Percentiles rank a stretch among this genome's conserved stretches.
Evolutionary conservation across 2,329 filamentous ascomycete genomes (phyloP).

Genomic region (Cladosporium sp.): DNA sequence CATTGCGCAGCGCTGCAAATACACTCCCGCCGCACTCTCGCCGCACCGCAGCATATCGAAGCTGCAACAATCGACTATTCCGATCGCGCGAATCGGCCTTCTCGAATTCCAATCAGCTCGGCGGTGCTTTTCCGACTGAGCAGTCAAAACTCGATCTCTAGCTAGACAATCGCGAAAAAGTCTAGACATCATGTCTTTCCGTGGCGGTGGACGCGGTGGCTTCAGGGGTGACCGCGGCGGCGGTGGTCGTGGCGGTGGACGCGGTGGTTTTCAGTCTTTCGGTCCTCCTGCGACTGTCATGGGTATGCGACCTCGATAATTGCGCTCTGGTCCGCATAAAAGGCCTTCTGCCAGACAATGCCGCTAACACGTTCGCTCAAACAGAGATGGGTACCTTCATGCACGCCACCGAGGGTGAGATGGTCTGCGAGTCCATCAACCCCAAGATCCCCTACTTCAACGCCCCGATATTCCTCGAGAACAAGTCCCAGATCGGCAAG

Average conservation of each 20-base stretch:
- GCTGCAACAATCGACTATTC: slow-evolving; percentile 4
- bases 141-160: slow-evolving; percentile 1
- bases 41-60: slow-evolving; percentile 6
- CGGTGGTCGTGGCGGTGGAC: slow-evolving; percentile 21
- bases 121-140: slow-evolving; percentile 9
- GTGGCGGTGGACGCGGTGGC: slow-evolving; percentile 19
- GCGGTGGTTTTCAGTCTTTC: slow-evolving; percentile 36
- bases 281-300: slow-evolving; percentile 43
- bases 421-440: slow-evolving; percentile 95
- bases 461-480: slow-evolving; percentile 97
- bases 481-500: slow-evolving; percentile 87
- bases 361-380: not conserved
- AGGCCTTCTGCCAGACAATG: not conserved
- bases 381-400: slow-evolving; percentile 87
- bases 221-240: slow-evolving; percentile 22
- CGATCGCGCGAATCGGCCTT: slow-evolving; percentile 10
- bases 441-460: slow-evolving; percentile 98
- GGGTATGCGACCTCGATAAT: slow-evolving; percentile 28
- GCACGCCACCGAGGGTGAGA: slow-evolving; percentile 94
- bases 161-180: slow-evolving; percentile 2
- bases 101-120: slow-evolving; percentile 8
- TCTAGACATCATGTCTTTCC: slow-evolving; percentile 21
- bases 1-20: slow-evolving; percentile 5
- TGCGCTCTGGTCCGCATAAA: not conserved
- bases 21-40: not conserved